phyloP scores from a whole-genome alignment of 192 early-diverging fungal genomes.

The Pilaira anomala region DNA sequence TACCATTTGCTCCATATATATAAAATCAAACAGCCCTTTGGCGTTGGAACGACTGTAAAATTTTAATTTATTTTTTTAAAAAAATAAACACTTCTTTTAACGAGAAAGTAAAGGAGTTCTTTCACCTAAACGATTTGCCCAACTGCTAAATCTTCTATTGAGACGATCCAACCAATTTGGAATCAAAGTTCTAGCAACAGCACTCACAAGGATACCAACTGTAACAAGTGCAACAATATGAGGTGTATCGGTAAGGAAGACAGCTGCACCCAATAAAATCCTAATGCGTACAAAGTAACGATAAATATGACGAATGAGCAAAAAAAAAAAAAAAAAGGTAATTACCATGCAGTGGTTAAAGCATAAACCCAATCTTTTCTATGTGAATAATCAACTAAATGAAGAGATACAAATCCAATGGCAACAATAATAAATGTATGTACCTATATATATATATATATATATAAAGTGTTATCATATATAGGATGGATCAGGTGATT shows the following conservation, averaged over 20 bases:
- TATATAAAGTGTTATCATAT: too few relatives aligned
- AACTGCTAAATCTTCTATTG: slow-evolving; percentile 24
- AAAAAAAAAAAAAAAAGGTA: neutral
- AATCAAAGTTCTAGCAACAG: slow-evolving; percentile 28
- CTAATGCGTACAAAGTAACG: too few relatives aligned
- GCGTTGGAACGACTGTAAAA: too few relatives aligned
- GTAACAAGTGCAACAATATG: slow-evolving; percentile 30
- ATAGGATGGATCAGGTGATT: neutral
- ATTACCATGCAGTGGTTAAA: slow-evolving; percentile 37
- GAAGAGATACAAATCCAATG: slow-evolving; percentile 24
- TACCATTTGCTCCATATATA: too few relatives aligned
- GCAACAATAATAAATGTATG: slow-evolving; percentile 7
- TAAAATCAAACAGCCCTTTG: too few relatives aligned
- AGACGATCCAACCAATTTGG: slow-evolving; percentile 23
- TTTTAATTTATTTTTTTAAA: too few relatives aligned
- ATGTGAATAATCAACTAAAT: slow-evolving; percentile 37
- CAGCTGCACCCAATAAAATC: slow-evolving; percentile 20
- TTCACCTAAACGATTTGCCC: slow-evolving; percentile 31
- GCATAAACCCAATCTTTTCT: slow-evolving; percentile 39
- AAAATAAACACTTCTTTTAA: too few relatives aligned
- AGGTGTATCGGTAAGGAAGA: slow-evolving; percentile 13
- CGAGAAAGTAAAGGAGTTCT: slow-evolving; percentile 31
- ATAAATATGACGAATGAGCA: too few relatives aligned
- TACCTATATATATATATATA: slow-evolving; percentile 11
- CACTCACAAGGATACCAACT: slow-evolving; percentile 34